Conservation (phyloP, 2,329 filamentous ascomycete species). For the Sporothrix phasma region DNA sequence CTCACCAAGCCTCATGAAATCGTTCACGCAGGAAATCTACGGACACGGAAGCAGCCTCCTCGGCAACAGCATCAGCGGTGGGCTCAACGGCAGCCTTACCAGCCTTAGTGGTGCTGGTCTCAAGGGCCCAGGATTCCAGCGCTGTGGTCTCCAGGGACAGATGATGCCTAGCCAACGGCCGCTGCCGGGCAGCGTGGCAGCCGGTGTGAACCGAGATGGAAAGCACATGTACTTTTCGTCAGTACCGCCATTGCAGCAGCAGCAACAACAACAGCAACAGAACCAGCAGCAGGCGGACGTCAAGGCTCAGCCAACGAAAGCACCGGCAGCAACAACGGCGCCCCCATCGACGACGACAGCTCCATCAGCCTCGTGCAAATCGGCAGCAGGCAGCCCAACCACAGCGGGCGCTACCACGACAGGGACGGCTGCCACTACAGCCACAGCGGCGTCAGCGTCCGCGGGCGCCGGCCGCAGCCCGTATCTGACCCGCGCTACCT, state of each 20-base stretch:
- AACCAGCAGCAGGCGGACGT: not conserved
- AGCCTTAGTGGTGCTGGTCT: not conserved
- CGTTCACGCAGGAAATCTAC: slow-evolving; percentile 21
- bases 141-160: slow-evolving; percentile 10
- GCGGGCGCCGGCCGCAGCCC: not conserved
- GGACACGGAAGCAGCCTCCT: slow-evolving; percentile 1
- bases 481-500: slow-evolving; percentile 33
- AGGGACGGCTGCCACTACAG: not conserved
- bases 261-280: slow-evolving; percentile 1
- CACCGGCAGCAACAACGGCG: slow-evolving; percentile 1
- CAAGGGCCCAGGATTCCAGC: slow-evolving; percentile 10
- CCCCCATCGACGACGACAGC: not conserved
- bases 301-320: slow-evolving; percentile 3
- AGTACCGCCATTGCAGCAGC: slow-evolving; percentile 2
- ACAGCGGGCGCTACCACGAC: not conserved
- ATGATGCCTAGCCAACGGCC: slow-evolving; percentile 13
- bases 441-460: not conserved
- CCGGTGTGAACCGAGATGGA: not conserved
- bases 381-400: not conserved
- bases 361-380: not conserved
- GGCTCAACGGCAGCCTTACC: not conserved
- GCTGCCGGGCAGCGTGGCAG: slow-evolving; percentile 8
- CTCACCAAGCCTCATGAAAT: slow-evolving; percentile 18
- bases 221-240: not conserved
- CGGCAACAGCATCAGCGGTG: slow-evolving; percentile 3